A percentile compares a stretch with the other conserved stretches of the same genome.
phyloP scores from a whole-genome alignment of 208 protist genomes.

The Novymonas esmeraldas region DNA sequence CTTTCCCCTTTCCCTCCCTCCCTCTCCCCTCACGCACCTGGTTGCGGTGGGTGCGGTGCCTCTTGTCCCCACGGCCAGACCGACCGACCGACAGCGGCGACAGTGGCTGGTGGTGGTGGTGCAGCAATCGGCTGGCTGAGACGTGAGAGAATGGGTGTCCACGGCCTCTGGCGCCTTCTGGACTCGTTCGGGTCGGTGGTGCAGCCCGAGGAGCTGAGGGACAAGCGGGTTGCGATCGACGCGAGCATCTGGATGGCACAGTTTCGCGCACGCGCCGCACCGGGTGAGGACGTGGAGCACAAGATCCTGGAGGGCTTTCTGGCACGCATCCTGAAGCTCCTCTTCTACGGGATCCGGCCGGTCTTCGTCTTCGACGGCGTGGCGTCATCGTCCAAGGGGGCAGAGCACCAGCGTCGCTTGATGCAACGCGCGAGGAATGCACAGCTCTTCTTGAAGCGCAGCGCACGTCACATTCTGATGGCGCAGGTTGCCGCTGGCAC shows the following conservation, averaged over 20 bases:
- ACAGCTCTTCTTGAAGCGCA: constrained; percentile 42
- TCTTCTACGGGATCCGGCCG: constrained; percentile 87
- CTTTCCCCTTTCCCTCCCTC: no score
- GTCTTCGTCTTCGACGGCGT: constrained; percentile 91
- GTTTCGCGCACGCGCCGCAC: constrained; percentile 53
- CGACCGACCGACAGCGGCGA: no score
- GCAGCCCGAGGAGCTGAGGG: constrained; percentile 63
- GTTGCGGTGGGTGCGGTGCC: no score
- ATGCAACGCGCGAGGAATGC: constrained; percentile 38
- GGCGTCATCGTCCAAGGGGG: constrained; percentile 55
- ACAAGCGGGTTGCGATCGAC: constrained; percentile 81
- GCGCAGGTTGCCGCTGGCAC: constrained; percentile 69
- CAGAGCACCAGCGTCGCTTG: constrained; percentile 60
- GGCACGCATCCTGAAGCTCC: constrained; percentile 81
- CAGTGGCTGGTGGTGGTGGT: not conserved
- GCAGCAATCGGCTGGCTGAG: no score
- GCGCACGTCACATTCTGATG: constrained; percentile 67
- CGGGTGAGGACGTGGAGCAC: constrained; percentile 56
- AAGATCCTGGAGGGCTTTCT: constrained; percentile 82
- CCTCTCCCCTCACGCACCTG: no score
- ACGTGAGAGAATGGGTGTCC: constrained; percentile 90
- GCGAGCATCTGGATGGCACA: constrained; percentile 91
- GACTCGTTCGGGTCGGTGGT: constrained; percentile 81
- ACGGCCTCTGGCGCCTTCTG: constrained; percentile 84
- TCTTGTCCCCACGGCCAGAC: no score